These are phyloP conservation scores for Aspergillus amoenus DNA, from an alignment of 2,329 filamentous ascomycete genomes.

Conservation along the genomic window DNA sequence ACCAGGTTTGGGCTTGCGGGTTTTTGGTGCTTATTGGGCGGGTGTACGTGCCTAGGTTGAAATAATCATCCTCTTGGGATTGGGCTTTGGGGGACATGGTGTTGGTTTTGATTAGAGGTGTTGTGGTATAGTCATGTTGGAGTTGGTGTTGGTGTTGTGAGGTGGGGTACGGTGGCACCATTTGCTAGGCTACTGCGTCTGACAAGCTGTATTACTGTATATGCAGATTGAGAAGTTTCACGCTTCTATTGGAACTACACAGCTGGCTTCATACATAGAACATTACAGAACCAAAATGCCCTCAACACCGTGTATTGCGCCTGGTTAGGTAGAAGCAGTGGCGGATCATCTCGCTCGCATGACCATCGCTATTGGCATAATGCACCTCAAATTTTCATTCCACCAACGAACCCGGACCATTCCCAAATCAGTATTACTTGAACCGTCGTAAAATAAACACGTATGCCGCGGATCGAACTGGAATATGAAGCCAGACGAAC, in stretches of 20 bases:
- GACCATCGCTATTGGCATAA: not conserved
- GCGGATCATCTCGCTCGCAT: not conserved
- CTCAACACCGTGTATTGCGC: not conserved
- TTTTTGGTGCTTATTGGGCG: conserved; percentile 31
- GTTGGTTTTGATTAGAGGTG: too few relatives aligned
- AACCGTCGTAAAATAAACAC: conserved; percentile 21
- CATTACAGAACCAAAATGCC: not conserved
- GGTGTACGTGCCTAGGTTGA: conserved; percentile 34
- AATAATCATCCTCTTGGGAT: conserved; percentile 18
- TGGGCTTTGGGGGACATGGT: not conserved
- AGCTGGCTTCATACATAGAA: not conserved
- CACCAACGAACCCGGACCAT: not conserved
- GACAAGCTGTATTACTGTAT: too few relatives aligned
- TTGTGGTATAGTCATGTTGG: not conserved
- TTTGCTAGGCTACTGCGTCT: not conserved
- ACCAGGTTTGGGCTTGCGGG: conserved; percentile 33
- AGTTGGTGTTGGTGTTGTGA: not conserved
- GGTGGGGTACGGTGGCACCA: not conserved
- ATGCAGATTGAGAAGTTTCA: not conserved
- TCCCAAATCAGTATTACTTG: conserved; percentile 16
- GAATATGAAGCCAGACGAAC: conserved; percentile 9
- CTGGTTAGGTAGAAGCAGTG: not conserved
- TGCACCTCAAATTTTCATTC: conserved; percentile 9
- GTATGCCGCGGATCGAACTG: conserved; percentile 20
- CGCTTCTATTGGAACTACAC: not conserved